Conservation (phyloP, 148 eudicot genomes). For the Arbutus unedo region DNA sequence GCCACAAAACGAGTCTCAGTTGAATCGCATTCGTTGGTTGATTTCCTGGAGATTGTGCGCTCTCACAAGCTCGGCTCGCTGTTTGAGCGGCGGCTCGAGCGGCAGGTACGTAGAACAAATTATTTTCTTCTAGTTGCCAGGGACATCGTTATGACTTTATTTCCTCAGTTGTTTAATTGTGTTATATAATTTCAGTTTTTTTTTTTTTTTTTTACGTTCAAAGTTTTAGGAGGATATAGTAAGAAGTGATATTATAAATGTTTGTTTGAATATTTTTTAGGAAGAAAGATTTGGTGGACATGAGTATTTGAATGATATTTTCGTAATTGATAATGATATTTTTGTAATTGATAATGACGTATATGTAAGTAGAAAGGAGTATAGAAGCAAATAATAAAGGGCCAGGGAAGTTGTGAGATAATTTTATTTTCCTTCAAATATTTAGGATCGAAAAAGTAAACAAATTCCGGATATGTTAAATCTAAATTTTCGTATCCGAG, state of each 20-base stretch:
- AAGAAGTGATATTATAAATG: too few relatives aligned
- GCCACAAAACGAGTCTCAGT: slow-evolving; percentile 14
- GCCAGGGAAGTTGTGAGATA: too few relatives aligned
- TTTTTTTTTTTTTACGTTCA: not conserved
- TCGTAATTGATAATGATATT: too few relatives aligned
- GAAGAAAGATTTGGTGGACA: not conserved
- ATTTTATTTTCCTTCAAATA: too few relatives aligned
- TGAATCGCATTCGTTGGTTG: slow-evolving; percentile 37
- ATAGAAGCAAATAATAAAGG: too few relatives aligned
- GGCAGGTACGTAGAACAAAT: slow-evolving; percentile 36
- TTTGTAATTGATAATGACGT: too few relatives aligned
- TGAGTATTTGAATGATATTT: too few relatives aligned
- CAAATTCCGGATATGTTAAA: too few relatives aligned
- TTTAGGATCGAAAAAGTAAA: too few relatives aligned
- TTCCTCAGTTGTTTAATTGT: not conserved
- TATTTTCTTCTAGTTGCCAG: not conserved
- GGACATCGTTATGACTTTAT: not conserved
- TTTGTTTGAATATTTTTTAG: not conserved
- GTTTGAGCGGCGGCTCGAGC: slow-evolving; percentile 41
- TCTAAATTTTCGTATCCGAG: too few relatives aligned
- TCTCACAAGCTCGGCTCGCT: slow-evolving; percentile 38
- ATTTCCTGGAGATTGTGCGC: slow-evolving; percentile 46
- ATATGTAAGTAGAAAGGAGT: too few relatives aligned
- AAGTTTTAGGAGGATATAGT: too few relatives aligned
- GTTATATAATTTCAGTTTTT: not conserved